phyloP scores from a whole-genome alignment of 2,329 filamentous ascomycete genomes.

The Tolypocladium ovalisporum region DNA sequence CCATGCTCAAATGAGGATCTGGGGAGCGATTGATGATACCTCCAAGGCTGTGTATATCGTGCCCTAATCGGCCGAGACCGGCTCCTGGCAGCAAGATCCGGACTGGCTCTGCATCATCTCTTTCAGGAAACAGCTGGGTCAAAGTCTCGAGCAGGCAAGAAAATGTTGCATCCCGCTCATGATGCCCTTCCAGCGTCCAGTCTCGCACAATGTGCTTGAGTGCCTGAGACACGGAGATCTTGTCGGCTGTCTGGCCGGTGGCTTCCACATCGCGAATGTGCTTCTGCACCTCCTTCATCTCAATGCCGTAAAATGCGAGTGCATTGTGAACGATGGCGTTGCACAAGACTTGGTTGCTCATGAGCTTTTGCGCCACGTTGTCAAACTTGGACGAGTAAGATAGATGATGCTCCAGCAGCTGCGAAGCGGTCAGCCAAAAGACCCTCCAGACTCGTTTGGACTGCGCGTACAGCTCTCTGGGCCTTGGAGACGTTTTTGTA shows the following conservation, averaged over 20 bases:
- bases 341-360: constrained; percentile 33
- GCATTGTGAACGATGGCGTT: constrained; percentile 32
- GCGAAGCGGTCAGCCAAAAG: not conserved
- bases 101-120: constrained; percentile 7
- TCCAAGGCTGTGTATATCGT: constrained; percentile 35
- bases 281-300: constrained; percentile 29
- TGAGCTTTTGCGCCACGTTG: constrained; percentile 29
- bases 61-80: constrained; percentile 39
- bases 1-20: not conserved
- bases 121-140: constrained; percentile 17
- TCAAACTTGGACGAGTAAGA: constrained; percentile 45
- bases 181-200: constrained; percentile 36
- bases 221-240: constrained; percentile 37
- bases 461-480: constrained; percentile 18
- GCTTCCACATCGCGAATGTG: constrained; percentile 27
- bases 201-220: constrained; percentile 48
- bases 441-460: not conserved
- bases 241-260: constrained; percentile 28
- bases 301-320: constrained; percentile 34
- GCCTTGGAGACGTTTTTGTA: constrained; percentile 23
- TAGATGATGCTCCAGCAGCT: constrained; percentile 44
- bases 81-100: constrained; percentile 40
- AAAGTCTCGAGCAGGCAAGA: constrained; percentile 24
- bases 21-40: constrained; percentile 13
- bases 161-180: constrained; percentile 34